Base-by-base conservation (phyloP, 345 rosid species). In the Arabis alpina region DNA sequence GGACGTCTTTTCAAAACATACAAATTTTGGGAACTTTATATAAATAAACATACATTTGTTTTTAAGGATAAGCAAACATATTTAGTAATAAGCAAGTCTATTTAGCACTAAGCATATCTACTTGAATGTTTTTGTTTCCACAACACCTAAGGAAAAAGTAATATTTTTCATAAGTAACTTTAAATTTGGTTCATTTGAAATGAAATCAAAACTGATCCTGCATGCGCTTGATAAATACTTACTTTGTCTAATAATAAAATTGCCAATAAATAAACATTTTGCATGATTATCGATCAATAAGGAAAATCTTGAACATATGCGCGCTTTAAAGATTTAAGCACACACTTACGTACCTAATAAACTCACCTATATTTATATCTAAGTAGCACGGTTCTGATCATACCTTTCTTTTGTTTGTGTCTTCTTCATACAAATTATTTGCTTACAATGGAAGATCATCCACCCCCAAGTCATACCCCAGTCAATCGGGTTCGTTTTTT, bases 151-250 rank as follows among this genome's bases (percentile, higher is more conserved):
- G 4, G 39, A 37, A 37, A 16, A 7, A 25, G 0, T 28, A 6
- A 42, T 23, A 2, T 60, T n/a, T 14, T 32, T 68, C 48, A 39
- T 2, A 69, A 58, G 15, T 19, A 64, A 49, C 54, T 32, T 8
- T 5, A 37, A 8, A 1, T 2, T 49, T 25, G n/a, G 40, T 64
- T 27, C 43, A 62, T 36, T 9, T 8, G 7, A 45, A 37, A 5
- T 37, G 7, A 45, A 37, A 5, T 37, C 4, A 11, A 61, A 42
- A 15, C 34, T 30, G 41, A 60, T 34, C 25, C 25, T 42, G 61
- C 75, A 54, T 34, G 37, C 48, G 63, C 55, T 62, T 62, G 30
- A 71, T 42, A 51, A 24, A 39, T n/a, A 0, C 7, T 16, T 2
- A 59, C 34, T 40, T 19, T 27, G 13, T 60, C 39, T 14, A 8